These are phyloP conservation scores for Torulaspora franciscae DNA, from an alignment of 805 yeast genomes.

Conservation along the genomic window DNA sequence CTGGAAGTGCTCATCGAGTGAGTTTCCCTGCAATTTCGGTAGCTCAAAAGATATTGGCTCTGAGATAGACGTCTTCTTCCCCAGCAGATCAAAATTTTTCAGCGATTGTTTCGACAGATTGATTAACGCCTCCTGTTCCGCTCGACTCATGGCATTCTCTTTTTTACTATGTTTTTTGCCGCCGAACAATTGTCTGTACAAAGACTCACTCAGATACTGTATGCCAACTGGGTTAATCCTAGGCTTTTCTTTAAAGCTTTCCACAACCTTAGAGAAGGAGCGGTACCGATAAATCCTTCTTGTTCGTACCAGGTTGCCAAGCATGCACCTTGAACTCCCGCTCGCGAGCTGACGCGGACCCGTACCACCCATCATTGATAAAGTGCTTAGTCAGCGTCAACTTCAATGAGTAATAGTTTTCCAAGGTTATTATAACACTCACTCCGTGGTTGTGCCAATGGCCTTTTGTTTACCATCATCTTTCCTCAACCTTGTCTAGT, in stretches of 20 bases:
- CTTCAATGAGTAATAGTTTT: no score
- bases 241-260: constrained; percentile 39
- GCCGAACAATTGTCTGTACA: constrained; percentile 57
- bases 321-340: background rate
- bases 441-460: background rate
- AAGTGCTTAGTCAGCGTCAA: no score
- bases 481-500: background rate
- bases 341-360: background rate
- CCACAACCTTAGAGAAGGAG: constrained; percentile 3
- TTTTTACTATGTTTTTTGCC: constrained; percentile 26
- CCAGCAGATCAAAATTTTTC: constrained; percentile 58
- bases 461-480: background rate
- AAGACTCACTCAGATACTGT: constrained; percentile 58
- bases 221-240: constrained; percentile 74
- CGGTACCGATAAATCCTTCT: constrained; percentile 12
- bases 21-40: constrained; percentile 68
- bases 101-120: constrained; percentile 59
- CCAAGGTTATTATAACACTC: background rate
- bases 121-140: constrained; percentile 36
- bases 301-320: background rate
- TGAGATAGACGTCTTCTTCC: constrained; percentile 60
- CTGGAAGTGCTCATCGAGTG: constrained; percentile 81
- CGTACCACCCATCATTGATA: background rate
- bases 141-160: constrained; percentile 18
- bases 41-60: constrained; percentile 56